These are phyloP conservation scores for Periconia sp. DNA, from an alignment of 2,329 filamentous ascomycete genomes.

Conservation along the genomic window DNA sequence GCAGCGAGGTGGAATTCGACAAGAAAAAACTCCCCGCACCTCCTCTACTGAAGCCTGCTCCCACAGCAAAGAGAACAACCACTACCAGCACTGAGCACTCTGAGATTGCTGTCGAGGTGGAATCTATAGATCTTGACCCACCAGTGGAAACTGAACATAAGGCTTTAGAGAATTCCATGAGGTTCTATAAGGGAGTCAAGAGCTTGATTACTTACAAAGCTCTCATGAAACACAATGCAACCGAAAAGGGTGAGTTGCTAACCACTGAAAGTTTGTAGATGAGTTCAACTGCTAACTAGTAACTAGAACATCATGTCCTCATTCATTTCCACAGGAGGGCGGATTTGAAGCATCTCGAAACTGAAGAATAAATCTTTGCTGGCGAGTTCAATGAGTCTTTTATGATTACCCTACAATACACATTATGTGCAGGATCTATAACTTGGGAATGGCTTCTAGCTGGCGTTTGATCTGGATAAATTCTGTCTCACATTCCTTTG, in stretches of 20 bases:
- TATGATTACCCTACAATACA: neutral
- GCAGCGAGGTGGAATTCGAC: conserved; percentile 26
- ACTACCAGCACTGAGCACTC: neutral
- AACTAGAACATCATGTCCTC: conserved; percentile 18
- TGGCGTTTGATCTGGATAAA: neutral
- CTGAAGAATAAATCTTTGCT: neutral
- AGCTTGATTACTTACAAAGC: conserved; percentile 26
- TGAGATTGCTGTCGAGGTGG: neutral
- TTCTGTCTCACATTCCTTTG: neutral
- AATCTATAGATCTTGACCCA: conserved; percentile 7
- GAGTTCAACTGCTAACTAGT: neutral
- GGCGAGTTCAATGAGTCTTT: neutral
- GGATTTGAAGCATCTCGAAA: conserved; percentile 8
- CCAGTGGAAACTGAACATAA: conserved; percentile 13
- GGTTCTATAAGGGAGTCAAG: conserved; percentile 23
- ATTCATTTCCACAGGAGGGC: conserved; percentile 18
- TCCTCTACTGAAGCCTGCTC: conserved; percentile 26
- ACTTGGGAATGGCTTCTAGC: neutral
- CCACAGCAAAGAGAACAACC: conserved; percentile 11
- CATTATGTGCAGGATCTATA: neutral
- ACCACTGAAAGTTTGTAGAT: neutral
- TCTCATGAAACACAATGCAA: conserved; percentile 19
- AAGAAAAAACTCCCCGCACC: conserved; percentile 19
- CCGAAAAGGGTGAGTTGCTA: conserved; percentile 15
- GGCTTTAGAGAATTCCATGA: conserved; percentile 7